These are phyloP conservation scores for Asterochloris sp. DNA, from an alignment of 139 green algal genomes.

Conservation along the genomic window DNA sequence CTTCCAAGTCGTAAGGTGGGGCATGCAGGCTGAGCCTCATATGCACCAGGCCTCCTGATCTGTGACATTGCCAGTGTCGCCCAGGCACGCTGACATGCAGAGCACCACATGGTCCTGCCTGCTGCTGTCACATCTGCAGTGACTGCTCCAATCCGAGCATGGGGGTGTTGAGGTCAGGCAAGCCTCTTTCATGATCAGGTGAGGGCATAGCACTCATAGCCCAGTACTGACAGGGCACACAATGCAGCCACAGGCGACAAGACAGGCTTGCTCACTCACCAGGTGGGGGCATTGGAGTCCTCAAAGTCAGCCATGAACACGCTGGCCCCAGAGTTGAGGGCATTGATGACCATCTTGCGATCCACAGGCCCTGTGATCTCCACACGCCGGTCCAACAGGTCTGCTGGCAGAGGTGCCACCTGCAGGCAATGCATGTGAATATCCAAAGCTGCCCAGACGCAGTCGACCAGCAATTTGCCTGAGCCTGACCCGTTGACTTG, in stretches of 20 bases:
- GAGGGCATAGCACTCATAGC: background rate
- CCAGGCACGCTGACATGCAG: no score
- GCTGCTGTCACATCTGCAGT: no score
- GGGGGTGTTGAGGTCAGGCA: background rate
- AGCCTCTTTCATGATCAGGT: background rate
- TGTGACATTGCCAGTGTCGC: no score
- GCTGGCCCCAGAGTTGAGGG: conserved; percentile 76
- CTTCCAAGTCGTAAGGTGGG: no score
- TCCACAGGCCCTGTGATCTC: conserved; percentile 88
- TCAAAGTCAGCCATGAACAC: conserved; percentile 88
- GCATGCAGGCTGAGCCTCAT: no score
- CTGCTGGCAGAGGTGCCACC: conserved; percentile 57
- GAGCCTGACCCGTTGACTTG: no score
- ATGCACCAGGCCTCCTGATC: no score
- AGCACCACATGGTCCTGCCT: no score
- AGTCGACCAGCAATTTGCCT: no score
- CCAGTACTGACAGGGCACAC: background rate
- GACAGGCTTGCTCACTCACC: conserved; percentile 26
- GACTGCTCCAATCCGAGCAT: background rate
- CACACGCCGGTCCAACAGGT: conserved; percentile 75
- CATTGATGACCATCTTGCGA: conserved; percentile 93
- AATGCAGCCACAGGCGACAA: background rate
- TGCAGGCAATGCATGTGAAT: background rate
- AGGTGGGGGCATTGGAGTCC: conserved; percentile 82
- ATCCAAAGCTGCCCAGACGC: no score